A percentile compares a stretch with the other conserved stretches of the same genome.
Conservation (phyloP, 106 monocot genomes). For the Triglochin maritima region DNA sequence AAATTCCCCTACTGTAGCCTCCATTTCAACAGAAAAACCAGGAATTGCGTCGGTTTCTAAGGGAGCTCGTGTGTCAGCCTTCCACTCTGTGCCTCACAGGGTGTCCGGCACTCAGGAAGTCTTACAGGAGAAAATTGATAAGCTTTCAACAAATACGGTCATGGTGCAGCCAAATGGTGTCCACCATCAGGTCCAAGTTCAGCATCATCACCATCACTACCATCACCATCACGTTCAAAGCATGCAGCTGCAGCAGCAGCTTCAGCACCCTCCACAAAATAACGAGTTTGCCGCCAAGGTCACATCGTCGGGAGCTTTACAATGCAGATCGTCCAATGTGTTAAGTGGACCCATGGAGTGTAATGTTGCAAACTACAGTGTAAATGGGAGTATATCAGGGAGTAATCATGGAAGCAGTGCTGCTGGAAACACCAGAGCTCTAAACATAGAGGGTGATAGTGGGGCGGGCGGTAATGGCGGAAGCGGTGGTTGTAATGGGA, state of each 20-base stretch:
- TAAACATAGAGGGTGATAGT: conserved; percentile 38
- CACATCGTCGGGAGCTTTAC: conserved; percentile 15
- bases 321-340: conserved; percentile 43
- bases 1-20: conserved; percentile 26
- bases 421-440: conserved; percentile 14
- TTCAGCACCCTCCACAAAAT: conserved; percentile 24
- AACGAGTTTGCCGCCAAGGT: conserved; percentile 25
- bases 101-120: conserved; percentile 14
- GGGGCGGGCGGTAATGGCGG: conserved; percentile 21
- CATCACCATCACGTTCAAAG: conserved; percentile 47
- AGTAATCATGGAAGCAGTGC: conserved; percentile 45
- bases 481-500: conserved; percentile 21
- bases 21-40: conserved; percentile 27
- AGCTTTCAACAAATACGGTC: conserved; percentile 1
- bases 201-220: conserved; percentile 58
- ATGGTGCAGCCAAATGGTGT: conserved; percentile 14
- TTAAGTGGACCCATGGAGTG: conserved; percentile 35
- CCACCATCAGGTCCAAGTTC: conserved; percentile 38
- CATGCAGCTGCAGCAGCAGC: conserved; percentile 20
- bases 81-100: conserved; percentile 34
- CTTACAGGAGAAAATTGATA: conserved; percentile 32
- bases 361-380: conserved; percentile 47
- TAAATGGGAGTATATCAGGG: conserved; percentile 52
- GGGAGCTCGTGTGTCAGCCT: conserved; percentile 33
- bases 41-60: conserved; percentile 23